Evolutionary conservation across 129 eudicot genomes (phyloP).

Genomic region (Rutidosis leptorrhynchoides): DNA sequence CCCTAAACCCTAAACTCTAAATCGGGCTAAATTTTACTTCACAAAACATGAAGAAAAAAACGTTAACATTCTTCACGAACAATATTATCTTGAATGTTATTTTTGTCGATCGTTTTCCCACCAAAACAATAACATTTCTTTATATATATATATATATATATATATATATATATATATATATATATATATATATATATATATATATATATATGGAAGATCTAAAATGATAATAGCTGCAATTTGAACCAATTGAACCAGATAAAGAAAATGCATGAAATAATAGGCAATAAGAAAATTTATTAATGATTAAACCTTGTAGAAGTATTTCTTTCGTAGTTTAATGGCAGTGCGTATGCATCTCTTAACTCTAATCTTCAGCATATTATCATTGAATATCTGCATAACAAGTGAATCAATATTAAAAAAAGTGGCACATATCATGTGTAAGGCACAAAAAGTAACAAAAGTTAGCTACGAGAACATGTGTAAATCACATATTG

Average conservation of each 20-base stretch:
- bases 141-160: no score
- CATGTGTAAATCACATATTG: not conserved
- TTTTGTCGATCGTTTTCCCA: no score
- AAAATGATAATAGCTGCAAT: conserved; percentile 15
- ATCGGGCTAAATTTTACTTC: no score
- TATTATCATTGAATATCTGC: conserved; percentile 96
- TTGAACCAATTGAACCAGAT: conserved; percentile 13
- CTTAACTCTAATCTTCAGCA: conserved; percentile 89
- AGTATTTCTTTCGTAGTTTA: conserved; percentile 92
- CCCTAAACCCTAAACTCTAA: no score
- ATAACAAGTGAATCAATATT: conserved; percentile 26
- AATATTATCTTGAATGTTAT: no score
- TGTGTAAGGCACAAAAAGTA: conserved; percentile 7
- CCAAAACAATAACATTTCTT: no score
- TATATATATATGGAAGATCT: not conserved
- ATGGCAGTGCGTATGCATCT: conserved; percentile 89
- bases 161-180: no score
- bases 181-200: not conserved
- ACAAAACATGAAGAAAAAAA: no score
- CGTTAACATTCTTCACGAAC: no score
- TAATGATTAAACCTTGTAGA: conserved; percentile 62
- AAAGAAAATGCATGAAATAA: conserved; percentile 14
- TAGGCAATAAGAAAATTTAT: conserved; percentile 18
- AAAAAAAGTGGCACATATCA: not conserved
- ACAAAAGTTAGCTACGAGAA: conserved; percentile 2